Percentiles rank a stretch among this genome's conserved stretches.
Conservation (phyloP, 768 basidiomycete species). For the Leccinellum rugosiceps region DNA sequence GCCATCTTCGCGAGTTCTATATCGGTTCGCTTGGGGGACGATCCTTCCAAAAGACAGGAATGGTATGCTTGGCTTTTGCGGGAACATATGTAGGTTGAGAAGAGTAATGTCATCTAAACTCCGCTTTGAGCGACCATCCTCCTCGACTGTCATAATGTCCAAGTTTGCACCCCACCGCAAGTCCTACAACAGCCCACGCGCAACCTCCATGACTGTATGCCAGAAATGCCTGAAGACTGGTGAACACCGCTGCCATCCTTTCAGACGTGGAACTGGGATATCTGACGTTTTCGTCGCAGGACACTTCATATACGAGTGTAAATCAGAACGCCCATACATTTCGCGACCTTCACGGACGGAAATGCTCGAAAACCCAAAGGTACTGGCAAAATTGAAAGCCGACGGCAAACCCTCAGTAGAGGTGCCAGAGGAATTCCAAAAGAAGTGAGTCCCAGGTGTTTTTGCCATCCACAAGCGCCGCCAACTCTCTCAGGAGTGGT, state of each 20-base stretch:
- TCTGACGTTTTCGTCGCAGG: conserved; percentile 39
- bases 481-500: conserved; percentile 49
- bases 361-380: conserved; percentile 73
- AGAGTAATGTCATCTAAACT: conserved; percentile 4
- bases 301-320: conserved; percentile 92
- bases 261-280: not conserved
- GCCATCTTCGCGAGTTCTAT: conserved; percentile 2
- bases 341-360: conserved; percentile 88
- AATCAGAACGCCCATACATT: conserved; percentile 73
- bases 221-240: conserved; percentile 79
- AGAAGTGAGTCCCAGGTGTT: conserved; percentile 47
- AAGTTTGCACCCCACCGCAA: conserved; percentile 75
- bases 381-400: conserved; percentile 62
- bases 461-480: not conserved
- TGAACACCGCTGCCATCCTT: conserved; percentile 19
- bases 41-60: conserved; percentile 15
- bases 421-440: conserved; percentile 89
- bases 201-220: conserved; percentile 66
- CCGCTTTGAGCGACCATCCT: conserved; percentile 3
- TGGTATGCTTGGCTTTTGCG: not conserved
- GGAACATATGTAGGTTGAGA: not conserved
- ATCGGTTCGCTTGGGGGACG: conserved; percentile 10
- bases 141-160: conserved; percentile 48
- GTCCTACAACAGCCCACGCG: conserved; percentile 59
- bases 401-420: conserved; percentile 77